Conservation (phyloP, 345 rosid genomes). For the Carallia brachiata region DNA sequence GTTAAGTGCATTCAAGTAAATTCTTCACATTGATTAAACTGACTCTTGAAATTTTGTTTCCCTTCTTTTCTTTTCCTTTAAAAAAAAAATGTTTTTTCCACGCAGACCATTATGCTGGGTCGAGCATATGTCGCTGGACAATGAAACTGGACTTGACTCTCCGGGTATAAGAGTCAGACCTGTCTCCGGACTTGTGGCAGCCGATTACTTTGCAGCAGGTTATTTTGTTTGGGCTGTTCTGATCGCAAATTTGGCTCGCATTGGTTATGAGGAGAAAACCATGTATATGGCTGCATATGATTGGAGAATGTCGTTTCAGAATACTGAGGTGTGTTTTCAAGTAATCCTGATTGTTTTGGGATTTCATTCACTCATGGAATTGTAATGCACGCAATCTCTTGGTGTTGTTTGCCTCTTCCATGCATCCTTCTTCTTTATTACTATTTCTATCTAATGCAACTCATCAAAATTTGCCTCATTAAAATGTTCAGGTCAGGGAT, state of each 20-base stretch:
- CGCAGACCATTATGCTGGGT: conserved; percentile 73
- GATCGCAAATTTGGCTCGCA: conserved; percentile 67
- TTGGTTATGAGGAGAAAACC: conserved; percentile 73
- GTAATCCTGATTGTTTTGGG: conserved; percentile 3
- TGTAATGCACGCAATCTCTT: not conserved
- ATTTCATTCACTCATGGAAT: not conserved
- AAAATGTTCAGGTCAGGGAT: conserved; percentile 55
- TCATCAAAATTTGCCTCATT: conserved; percentile 9
- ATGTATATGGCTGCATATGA: conserved; percentile 85
- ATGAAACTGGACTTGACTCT: conserved; percentile 66
- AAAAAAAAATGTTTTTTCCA: not conserved
- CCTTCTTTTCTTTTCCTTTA: not conserved
- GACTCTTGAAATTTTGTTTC: not conserved
- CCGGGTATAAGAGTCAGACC: conserved; percentile 65
- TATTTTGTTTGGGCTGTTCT: conserved; percentile 82
- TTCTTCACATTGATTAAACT: not conserved
- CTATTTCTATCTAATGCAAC: conserved; percentile 3
- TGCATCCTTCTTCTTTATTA: not conserved
- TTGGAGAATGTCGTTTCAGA: conserved; percentile 73
- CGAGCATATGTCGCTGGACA: conserved; percentile 72
- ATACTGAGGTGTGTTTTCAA: conserved; percentile 51
- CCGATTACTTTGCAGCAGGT: conserved; percentile 74
- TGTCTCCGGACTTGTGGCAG: conserved; percentile 75
- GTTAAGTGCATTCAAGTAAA: no score
- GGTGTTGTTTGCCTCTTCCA: not conserved